phyloP scores from a whole-genome alignment of 2,329 filamentous ascomycete species.

The Paracorniculantispora psalliotae region DNA sequence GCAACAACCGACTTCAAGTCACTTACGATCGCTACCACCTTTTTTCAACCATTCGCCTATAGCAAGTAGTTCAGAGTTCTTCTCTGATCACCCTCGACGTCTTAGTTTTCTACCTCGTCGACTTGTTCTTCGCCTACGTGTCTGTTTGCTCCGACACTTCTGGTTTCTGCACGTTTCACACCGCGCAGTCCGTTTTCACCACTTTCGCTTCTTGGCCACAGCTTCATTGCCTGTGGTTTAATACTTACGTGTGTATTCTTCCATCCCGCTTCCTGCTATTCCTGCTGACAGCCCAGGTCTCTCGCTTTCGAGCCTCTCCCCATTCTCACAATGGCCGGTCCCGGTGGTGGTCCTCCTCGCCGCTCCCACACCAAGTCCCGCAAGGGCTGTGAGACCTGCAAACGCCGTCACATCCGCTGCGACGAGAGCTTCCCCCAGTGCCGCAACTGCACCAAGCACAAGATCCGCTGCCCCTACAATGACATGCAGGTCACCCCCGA shows the following conservation, averaged over 20 bases:
- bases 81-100: not conserved
- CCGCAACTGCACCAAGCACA: conserved; percentile 98
- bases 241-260: conserved; percentile 25
- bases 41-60: conserved; percentile 14
- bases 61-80: conserved; percentile 1
- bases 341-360: conserved; percentile 86
- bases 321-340: conserved; percentile 70
- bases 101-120: not conserved
- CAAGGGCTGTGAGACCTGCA: conserved; percentile 98
- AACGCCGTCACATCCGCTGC: conserved; percentile 93
- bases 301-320: conserved; percentile 21
- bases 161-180: not conserved
- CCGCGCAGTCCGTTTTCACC: conserved; percentile 10
- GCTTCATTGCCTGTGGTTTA: conserved; percentile 21
- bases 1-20: conserved; percentile 15
- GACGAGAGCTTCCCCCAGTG: conserved; percentile 98
- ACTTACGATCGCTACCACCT: conserved; percentile 33
- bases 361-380: conserved; percentile 97
- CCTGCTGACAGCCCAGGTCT: conserved; percentile 19
- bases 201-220: conserved; percentile 37
- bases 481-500: conserved; percentile 66
- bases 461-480: conserved; percentile 97
- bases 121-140: not conserved
- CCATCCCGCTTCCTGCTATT: not conserved
- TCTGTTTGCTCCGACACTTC: not conserved